Percentiles rank a stretch among this genome's conserved stretches.
Conservation (phyloP, 225 moss, liverwort and hornwort species). For the Thuidium tamariscinum region DNA sequence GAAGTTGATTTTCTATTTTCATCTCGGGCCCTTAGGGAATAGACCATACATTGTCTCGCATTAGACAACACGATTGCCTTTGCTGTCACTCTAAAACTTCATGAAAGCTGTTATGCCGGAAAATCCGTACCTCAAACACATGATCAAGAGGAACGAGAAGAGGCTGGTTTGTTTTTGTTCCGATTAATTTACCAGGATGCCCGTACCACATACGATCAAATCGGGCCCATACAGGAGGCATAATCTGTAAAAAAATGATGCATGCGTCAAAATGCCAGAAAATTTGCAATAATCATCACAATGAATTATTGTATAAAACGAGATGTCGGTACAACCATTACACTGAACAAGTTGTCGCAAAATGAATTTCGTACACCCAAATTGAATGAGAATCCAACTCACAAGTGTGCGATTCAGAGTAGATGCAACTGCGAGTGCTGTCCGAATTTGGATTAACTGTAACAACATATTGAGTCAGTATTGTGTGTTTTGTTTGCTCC, state of each 20-base stretch:
- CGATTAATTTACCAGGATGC: slow-evolving; percentile 59
- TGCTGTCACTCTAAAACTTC: neutral
- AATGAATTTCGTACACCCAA: neutral
- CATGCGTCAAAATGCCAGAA: neutral
- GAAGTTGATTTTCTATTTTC: neutral
- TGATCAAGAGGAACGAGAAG: slow-evolving; percentile 90
- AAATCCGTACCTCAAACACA: slow-evolving; percentile 67
- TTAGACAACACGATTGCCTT: neutral
- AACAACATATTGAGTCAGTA: neutral
- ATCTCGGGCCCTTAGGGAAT: neutral
- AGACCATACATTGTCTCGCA: neutral
- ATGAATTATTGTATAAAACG: neutral
- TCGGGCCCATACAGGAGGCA: slow-evolving; percentile 85
- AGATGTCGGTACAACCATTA: neutral
- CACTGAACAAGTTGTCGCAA: neutral
- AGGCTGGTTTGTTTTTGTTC: slow-evolving; percentile 80
- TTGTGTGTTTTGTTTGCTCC: neutral
- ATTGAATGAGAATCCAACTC: slow-evolving; percentile 1
- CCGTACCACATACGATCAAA: slow-evolving; percentile 92
- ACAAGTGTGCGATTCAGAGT: slow-evolving; percentile 79
- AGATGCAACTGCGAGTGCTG: slow-evolving; percentile 71
- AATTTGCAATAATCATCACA: neutral
- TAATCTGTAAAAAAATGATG: slow-evolving; percentile 33
- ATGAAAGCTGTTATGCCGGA: neutral
- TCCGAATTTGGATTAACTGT: slow-evolving; percentile 87